phyloP scores from a whole-genome alignment of 306 rosid species.

The Fragaria vesca region DNA sequence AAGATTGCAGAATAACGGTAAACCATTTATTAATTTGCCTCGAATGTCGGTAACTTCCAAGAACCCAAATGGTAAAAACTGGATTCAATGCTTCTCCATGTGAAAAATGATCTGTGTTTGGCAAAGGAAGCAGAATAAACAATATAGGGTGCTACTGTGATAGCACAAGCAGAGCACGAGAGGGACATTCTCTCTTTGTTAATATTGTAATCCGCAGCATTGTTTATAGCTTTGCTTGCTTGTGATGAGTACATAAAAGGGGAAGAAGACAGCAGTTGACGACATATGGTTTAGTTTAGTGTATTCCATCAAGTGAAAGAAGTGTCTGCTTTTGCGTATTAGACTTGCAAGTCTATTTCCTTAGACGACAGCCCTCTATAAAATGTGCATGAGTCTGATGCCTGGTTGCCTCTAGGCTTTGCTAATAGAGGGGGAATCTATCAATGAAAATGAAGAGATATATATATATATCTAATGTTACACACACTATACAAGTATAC shows the following conservation, averaged over 20 bases:
- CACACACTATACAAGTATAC: not conserved
- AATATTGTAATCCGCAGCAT: not conserved
- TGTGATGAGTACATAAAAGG: not conserved
- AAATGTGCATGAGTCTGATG: not conserved
- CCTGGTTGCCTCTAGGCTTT: not conserved
- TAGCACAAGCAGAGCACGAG: not conserved
- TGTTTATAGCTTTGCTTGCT: not conserved
- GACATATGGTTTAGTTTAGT: not conserved
- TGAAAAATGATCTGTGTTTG: not conserved
- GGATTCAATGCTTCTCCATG: not conserved
- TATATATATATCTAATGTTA: not conserved
- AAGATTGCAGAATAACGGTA: not conserved
- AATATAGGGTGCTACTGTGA: not conserved
- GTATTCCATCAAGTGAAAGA: not conserved
- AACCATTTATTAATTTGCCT: not conserved
- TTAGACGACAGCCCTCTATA: not conserved
- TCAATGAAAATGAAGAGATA: not conserved
- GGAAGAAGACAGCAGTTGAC: not conserved
- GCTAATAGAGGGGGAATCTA: not conserved
- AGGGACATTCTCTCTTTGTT: conserved; percentile 5
- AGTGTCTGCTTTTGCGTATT: not conserved
- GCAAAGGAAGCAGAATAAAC: not conserved
- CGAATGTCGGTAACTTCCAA: not conserved
- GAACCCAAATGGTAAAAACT: not conserved
- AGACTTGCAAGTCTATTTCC: not conserved